Conservation (phyloP, 768 basidiomycete genomes). For the Lentinula detonsa region DNA sequence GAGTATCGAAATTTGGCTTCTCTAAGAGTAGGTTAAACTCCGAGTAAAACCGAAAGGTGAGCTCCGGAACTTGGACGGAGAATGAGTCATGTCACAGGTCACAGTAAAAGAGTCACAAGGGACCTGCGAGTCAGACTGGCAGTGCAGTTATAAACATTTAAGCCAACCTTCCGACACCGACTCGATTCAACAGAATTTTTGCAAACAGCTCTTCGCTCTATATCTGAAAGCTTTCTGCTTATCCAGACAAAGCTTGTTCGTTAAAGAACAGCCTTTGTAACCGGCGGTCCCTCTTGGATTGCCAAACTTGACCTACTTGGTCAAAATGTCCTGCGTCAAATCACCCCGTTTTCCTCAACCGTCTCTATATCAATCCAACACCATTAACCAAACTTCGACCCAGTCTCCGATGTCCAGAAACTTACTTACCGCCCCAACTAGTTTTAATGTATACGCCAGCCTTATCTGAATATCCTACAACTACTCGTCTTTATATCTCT, state of each 20-base stretch:
- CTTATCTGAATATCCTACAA: slow-evolving; percentile 29
- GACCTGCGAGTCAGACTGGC: not conserved
- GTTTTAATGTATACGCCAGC: slow-evolving; percentile 26
- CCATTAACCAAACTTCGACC: slow-evolving; percentile 5
- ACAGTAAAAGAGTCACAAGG: slow-evolving; percentile 12
- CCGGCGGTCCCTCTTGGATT: slow-evolving; percentile 24
- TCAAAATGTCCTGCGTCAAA: slow-evolving; percentile 34
- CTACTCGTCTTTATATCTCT: slow-evolving; percentile 17
- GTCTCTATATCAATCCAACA: slow-evolving; percentile 3
- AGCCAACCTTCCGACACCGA: not conserved
- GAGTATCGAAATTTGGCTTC: too few relatives aligned
- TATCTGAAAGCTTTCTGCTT: slow-evolving; percentile 8
- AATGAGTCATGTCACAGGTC: not conserved
- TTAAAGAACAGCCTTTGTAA: slow-evolving; percentile 30
- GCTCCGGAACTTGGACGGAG: not conserved
- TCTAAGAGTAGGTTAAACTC: too few relatives aligned
- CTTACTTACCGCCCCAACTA: slow-evolving; percentile 8
- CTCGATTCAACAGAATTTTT: not conserved
- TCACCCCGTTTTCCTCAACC: slow-evolving; percentile 19
- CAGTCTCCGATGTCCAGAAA: slow-evolving; percentile 6
- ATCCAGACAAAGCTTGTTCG: slow-evolving; percentile 17
- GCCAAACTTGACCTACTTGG: slow-evolving; percentile 12
- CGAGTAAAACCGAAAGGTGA: not conserved
- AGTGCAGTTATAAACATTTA: slow-evolving; percentile 14
- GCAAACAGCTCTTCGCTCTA: slow-evolving; percentile 12